phyloP scores from a whole-genome alignment of 257 asterid species.

The Capsicum baccatum region DNA sequence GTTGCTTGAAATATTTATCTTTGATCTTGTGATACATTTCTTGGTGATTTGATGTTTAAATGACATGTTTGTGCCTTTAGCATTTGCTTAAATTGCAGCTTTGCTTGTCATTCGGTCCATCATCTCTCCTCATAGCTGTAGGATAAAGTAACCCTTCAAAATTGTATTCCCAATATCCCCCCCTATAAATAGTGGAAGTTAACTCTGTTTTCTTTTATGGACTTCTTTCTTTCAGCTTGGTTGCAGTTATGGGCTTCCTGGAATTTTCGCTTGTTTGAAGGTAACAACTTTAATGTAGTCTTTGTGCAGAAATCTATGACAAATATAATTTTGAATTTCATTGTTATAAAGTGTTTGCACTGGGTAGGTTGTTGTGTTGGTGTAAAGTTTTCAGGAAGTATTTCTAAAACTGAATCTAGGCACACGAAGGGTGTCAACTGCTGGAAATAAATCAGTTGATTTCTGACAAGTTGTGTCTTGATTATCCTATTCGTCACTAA shows the following conservation, averaged over 20 bases:
- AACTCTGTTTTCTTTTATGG: not conserved
- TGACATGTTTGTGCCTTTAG: constrained; percentile 12
- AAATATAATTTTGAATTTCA: constrained; percentile 3
- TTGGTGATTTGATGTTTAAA: constrained; percentile 19
- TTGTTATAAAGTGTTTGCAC: not conserved
- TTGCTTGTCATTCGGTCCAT: not conserved
- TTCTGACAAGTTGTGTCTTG: not conserved
- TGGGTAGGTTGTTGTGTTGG: no score
- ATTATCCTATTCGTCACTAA: not conserved
- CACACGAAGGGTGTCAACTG: not conserved
- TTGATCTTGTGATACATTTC: constrained; percentile 5
- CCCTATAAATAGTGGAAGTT: constrained; percentile 4
- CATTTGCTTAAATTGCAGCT: constrained; percentile 7
- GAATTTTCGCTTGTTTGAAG: constrained; percentile 48
- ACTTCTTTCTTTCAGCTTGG: constrained; percentile 39
- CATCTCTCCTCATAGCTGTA: not conserved
- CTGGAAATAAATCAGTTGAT: constrained; percentile 2
- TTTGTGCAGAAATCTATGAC: constrained; percentile 11
- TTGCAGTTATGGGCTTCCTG: constrained; percentile 46
- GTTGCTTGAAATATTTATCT: not conserved
- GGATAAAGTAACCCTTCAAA: not conserved
- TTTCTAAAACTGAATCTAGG: constrained; percentile 15
- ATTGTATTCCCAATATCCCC: not conserved
- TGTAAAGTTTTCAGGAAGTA: not conserved
- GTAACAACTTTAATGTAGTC: constrained; percentile 31